Percentiles rank a stretch among this genome's conserved stretches.
phyloP scores from a whole-genome alignment of 192 early-diverging fungal genomes.

The Hyaloraphidium curvatum region DNA sequence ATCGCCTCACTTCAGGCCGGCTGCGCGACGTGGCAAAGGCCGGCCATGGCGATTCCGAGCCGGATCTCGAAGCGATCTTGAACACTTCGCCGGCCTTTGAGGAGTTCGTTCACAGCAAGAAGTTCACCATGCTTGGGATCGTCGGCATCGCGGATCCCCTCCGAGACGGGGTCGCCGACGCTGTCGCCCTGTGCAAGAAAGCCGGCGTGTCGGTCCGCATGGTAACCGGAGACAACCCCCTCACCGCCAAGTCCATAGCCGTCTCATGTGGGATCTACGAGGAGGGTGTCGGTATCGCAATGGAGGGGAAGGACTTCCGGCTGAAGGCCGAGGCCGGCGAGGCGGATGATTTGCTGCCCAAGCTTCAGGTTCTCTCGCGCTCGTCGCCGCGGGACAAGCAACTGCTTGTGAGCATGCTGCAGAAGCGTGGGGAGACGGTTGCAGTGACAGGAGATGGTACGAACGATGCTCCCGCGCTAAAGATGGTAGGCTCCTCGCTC shows the following conservation, averaged over 20 bases:
- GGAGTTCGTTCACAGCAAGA: slow-evolving; percentile 31
- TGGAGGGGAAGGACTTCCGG: slow-evolving; percentile 92
- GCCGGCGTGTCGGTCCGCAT: slow-evolving; percentile 94
- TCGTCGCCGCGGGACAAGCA: slow-evolving; percentile 89
- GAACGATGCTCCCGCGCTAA: slow-evolving; percentile 53
- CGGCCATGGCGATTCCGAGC: not conserved
- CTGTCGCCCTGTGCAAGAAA: slow-evolving; percentile 60
- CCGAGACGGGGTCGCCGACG: slow-evolving; percentile 77
- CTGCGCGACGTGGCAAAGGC: not conserved
- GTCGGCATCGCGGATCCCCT: slow-evolving; percentile 59
- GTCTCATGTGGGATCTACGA: slow-evolving; percentile 80
- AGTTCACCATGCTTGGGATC: slow-evolving; percentile 62
- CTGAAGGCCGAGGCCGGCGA: slow-evolving; percentile 41
- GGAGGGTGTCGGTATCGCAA: slow-evolving; percentile 49
- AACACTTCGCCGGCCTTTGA: slow-evolving; percentile 14
- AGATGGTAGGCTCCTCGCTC: not conserved
- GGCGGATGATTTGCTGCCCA: slow-evolving; percentile 75
- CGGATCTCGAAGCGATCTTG: slow-evolving; percentile 32
- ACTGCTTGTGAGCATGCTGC: slow-evolving; percentile 73
- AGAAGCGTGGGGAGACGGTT: slow-evolving; percentile 79
- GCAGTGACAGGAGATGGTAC: slow-evolving; percentile 99
- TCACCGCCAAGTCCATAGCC: slow-evolving; percentile 88
- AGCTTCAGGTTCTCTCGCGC: slow-evolving; percentile 85
- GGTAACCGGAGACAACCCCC: slow-evolving; percentile 95
- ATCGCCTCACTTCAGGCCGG: not conserved